These are phyloP conservation scores for Fusarium sp. DNA, from an alignment of 2,329 filamentous ascomycete species.

Conservation along the genomic window DNA sequence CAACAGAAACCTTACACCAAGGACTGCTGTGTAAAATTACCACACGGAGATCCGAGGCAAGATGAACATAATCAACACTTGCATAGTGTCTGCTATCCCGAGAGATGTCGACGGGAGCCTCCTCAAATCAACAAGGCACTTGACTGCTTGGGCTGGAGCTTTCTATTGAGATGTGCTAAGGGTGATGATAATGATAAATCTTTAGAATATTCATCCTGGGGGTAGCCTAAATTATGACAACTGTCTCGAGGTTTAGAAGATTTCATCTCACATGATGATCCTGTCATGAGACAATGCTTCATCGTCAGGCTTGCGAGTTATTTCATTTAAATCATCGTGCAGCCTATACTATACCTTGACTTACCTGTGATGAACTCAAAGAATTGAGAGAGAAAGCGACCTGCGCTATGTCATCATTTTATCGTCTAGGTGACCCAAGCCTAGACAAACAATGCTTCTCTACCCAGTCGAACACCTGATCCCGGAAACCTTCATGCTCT, in stretches of 20 bases:
- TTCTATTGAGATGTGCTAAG: too few species aligned
- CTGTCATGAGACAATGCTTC: not conserved
- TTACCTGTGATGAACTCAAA: not conserved
- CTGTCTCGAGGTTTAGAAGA: not conserved
- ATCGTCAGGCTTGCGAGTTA: too few species aligned
- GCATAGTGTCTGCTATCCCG: too few species aligned
- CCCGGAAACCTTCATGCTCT: not conserved
- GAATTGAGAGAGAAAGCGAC: not conserved
- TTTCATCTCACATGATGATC: too few species aligned
- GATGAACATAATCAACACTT: too few species aligned
- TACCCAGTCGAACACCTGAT: not conserved
- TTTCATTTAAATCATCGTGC: not conserved
- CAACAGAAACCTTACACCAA: not conserved
- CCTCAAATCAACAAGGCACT: too few species aligned
- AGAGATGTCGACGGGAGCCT: too few species aligned
- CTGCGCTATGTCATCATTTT: not conserved
- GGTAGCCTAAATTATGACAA: not conserved
- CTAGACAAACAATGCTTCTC: not conserved
- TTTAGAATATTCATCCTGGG: not conserved
- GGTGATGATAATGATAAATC: too few species aligned
- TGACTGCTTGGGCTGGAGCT: too few species aligned
- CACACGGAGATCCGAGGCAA: not conserved
- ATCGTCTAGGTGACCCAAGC: not conserved
- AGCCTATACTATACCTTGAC: not conserved
- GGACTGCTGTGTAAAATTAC: not conserved